phyloP scores from a whole-genome alignment of 116 monocot genomes.

The Papilionanthe hybrid region DNA sequence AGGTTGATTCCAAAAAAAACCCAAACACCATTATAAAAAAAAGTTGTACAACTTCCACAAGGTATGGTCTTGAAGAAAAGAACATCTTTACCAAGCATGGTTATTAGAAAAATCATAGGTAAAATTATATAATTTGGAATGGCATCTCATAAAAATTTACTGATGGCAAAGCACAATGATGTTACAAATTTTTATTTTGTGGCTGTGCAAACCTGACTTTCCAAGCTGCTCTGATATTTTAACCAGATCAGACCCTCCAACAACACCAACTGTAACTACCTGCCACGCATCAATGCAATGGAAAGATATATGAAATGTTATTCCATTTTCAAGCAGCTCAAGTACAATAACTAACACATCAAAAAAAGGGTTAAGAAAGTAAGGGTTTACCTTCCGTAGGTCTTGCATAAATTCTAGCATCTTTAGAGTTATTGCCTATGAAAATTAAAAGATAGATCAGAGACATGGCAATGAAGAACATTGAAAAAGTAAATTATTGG shows the following conservation, averaged over 20 bases:
- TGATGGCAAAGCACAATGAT: neutral
- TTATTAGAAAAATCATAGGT: neutral
- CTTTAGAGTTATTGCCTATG: slow-evolving; percentile 54
- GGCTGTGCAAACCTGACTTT: slow-evolving; percentile 44
- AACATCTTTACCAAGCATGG: neutral
- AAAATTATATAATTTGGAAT: neutral
- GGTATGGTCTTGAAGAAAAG: neutral
- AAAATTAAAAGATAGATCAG: slow-evolving; percentile 4
- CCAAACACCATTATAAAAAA: neutral
- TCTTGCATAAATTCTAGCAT: slow-evolving; percentile 83
- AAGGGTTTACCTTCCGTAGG: slow-evolving; percentile 58
- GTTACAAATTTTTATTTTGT: neutral
- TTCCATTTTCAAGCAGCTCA: neutral
- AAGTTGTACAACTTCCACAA: neutral
- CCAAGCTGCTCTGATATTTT: slow-evolving; percentile 96
- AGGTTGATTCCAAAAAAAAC: neutral
- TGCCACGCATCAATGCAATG: slow-evolving; percentile 16
- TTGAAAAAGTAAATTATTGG: neutral
- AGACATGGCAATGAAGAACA: neutral
- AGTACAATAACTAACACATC: neutral
- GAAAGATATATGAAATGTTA: neutral
- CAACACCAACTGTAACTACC: slow-evolving; percentile 92
- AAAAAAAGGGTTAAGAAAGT: neutral
- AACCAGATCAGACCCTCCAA: slow-evolving; percentile 93
- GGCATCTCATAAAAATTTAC: neutral